Evolutionary conservation across 139 green algal genomes (phyloP).

Genomic region (Tetradesmus obliquus): DNA sequence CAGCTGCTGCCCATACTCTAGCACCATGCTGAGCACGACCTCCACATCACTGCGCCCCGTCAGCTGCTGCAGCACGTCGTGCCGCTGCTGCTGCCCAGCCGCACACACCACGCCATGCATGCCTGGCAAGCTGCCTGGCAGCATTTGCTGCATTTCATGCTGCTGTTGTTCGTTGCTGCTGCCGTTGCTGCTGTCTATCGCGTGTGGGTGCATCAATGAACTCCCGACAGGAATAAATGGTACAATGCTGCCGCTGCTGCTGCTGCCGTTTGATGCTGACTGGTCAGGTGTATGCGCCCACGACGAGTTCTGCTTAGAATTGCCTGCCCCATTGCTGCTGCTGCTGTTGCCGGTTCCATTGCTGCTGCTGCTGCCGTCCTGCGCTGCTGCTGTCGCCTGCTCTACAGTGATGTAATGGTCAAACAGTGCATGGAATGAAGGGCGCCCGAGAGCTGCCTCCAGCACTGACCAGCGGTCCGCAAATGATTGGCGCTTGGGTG

Average conservation of each 20-base stretch:
- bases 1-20: slow-evolving; percentile 62
- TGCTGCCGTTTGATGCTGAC: neutral
- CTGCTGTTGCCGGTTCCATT: neutral
- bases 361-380: neutral
- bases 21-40: slow-evolving; percentile 46
- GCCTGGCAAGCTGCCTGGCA: neutral
- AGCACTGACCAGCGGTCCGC: slow-evolving; percentile 53
- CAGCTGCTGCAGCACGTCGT: slow-evolving; percentile 32
- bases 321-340: neutral
- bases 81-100: slow-evolving; percentile 7
- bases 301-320: neutral
- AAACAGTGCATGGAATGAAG: slow-evolving; percentile 61
- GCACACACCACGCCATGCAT: neutral
- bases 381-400: neutral
- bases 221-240: slow-evolving; percentile 1
- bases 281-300: slow-evolving; percentile 2
- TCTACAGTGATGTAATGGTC: slow-evolving; percentile 50
- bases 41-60: neutral
- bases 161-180: neutral
- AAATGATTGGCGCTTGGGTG: slow-evolving; percentile 29
- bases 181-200: neutral
- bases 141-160: neutral
- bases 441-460: slow-evolving; percentile 59
- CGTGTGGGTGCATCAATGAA: neutral
- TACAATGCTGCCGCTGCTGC: slow-evolving; percentile 22